Percentiles rank a stretch among this genome's conserved stretches.
Conservation (phyloP, 176 grass and related monocot genomes). For the Aegilops longissima region DNA sequence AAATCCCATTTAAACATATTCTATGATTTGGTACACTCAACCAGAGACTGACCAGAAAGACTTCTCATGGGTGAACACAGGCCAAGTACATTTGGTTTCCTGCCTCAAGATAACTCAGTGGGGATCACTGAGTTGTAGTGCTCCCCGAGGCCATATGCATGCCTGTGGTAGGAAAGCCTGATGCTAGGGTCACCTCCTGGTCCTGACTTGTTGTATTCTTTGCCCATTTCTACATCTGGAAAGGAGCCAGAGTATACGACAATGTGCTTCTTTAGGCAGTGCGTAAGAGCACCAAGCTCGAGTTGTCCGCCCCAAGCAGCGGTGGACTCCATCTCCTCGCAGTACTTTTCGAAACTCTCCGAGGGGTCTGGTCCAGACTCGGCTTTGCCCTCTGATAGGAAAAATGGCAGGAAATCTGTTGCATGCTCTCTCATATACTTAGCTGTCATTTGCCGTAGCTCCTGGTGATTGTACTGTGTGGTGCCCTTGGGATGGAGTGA, state of each 20-base stretch:
- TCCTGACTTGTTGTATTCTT: conserved; percentile 68
- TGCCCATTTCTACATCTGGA: conserved; percentile 96
- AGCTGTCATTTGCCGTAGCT: conserved; percentile 71
- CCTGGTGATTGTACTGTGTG: conserved; percentile 58
- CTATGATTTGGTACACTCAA: conserved; percentile 39
- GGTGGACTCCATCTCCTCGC: conserved; percentile 68
- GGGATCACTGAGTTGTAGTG: conserved; percentile 92
- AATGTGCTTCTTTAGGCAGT: conserved; percentile 85
- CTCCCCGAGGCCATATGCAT: conserved; percentile 95
- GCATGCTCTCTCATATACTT: conserved; percentile 81
- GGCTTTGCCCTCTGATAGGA: conserved; percentile 72
- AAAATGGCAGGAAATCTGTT: conserved; percentile 75
- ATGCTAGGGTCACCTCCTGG: conserved; percentile 46
- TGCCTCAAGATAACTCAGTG: conserved; percentile 8
- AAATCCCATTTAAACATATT: conserved; percentile 18
- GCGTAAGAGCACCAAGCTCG: conserved; percentile 78
- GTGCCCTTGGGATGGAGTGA: conserved; percentile 43
- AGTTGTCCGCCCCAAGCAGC: conserved; percentile 94
- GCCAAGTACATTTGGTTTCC: neutral
- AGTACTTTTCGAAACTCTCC: conserved; percentile 74
- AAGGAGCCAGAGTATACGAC: conserved; percentile 88
- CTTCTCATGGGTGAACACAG: conserved; percentile 22
- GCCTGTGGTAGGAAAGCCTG: conserved; percentile 81
- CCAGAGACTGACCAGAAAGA: neutral
- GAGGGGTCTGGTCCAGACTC: conserved; percentile 49